Conservation (phyloP, 2,329 filamentous ascomycete genomes). For the Aspergillus phoenicis region DNA sequence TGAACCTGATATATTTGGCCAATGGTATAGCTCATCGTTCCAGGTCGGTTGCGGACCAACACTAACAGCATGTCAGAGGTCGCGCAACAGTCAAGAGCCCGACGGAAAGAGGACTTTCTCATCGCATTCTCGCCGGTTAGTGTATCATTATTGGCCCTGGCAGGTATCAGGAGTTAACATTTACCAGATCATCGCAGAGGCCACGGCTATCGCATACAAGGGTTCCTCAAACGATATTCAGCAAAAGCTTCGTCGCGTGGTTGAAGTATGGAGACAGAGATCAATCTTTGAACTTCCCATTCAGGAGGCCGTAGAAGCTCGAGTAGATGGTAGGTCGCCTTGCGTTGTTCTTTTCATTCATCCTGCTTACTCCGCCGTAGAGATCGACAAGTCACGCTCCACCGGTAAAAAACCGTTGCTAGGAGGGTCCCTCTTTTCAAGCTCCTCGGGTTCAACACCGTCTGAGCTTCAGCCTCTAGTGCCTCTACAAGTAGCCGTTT, state of each 20-base stretch:
- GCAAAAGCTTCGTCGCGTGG: slow-evolving; percentile 79
- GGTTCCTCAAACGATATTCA: slow-evolving; percentile 84
- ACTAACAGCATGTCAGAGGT: slow-evolving; percentile 66
- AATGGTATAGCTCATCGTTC: slow-evolving; percentile 67
- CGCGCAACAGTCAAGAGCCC: slow-evolving; percentile 90
- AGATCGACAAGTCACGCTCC: slow-evolving; percentile 59
- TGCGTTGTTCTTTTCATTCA: neutral
- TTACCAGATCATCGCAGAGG: slow-evolving; percentile 75
- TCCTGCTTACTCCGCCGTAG: slow-evolving; percentile 33
- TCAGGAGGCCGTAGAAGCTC: slow-evolving; percentile 76
- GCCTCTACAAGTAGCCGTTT: slow-evolving; percentile 70
- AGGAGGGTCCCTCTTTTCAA: slow-evolving; percentile 72
- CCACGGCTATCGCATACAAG: slow-evolving; percentile 87
- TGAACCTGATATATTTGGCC: slow-evolving; percentile 91
- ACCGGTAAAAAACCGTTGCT: slow-evolving; percentile 58
- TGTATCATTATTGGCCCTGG: slow-evolving; percentile 6
- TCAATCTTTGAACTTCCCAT: slow-evolving; percentile 80
- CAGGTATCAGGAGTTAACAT: slow-evolving; percentile 24
- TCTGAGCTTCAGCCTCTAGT: slow-evolving; percentile 76
- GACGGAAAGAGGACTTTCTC: slow-evolving; percentile 89
- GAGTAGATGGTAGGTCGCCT: slow-evolving; percentile 70
- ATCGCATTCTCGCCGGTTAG: slow-evolving; percentile 78
- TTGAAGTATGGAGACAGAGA: slow-evolving; percentile 92
- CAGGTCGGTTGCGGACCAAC: neutral
- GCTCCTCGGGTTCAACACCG: slow-evolving; percentile 62